Evolutionary conservation across 148 eudicot species (phyloP), one percentile per base, ranked within the genome.

Genomic region (Vaccinium darrowii): DNA sequence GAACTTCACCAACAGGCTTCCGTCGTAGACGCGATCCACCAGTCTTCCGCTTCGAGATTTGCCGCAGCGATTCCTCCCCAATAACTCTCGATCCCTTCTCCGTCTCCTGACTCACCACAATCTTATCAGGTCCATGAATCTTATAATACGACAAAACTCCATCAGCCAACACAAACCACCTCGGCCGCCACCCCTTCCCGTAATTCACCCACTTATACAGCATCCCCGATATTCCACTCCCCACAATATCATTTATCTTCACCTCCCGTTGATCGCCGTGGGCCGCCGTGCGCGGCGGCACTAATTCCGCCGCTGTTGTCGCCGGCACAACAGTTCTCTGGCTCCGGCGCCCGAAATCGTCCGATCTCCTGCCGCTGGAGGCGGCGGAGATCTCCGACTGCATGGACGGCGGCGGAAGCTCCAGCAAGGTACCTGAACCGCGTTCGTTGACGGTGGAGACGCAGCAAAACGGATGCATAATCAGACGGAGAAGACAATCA

Each of bases 151-250:
- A 93, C 50, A 95, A 73, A 11, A 95, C 98, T 7, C 98, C 98
- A n/a, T 95, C 98, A 53, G 92, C 93, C 21, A 95, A 80, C 23
- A 94, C 92, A 78, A 95, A 95, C 98, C 97, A 95, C 73, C 98
- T 76, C 0, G 97, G 95, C 50, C 94, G 83, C 98, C 98, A 95
- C 0, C 98, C 98, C 75, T 90, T 95, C 1, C 98, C 98, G 52
- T 93, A 95, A 90, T 94, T 95, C 63, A 94, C 98, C 98, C 98
- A 95, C 79, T 95, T 95, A 73, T 95, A 87, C 73, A 95, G 67
- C 54, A 94, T 76, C 0, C 98, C 98, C 25, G 88, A 91, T 5
- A 95, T 88, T 2, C 95, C 97, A 84, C 88, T 89, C 19, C 95
- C 98, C 0, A 90, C 92, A 0, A 95, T 85, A 76, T 94, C 93